Evolutionary conservation across 164 flowering plant species (phyloP).

Genomic region (Pachysandra terminalis): DNA sequence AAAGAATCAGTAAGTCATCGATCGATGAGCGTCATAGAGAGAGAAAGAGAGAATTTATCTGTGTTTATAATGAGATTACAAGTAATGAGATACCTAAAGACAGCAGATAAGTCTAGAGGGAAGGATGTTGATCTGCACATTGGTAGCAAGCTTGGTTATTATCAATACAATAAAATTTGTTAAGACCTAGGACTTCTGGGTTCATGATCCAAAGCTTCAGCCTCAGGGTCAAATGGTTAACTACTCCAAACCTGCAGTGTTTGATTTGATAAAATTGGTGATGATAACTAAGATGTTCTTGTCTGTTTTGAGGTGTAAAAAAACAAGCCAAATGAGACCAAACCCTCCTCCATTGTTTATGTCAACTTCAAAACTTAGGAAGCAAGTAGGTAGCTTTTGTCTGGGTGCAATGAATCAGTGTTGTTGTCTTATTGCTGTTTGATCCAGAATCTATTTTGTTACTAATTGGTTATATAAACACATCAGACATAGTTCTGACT

Average conservation of each 20-base stretch:
- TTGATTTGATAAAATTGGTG: slow-evolving; percentile 4
- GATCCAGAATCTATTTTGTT: neutral
- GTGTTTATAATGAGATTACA: neutral
- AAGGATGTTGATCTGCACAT: neutral
- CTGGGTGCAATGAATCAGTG: neutral
- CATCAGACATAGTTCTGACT: too few species aligned
- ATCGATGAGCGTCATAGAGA: neutral
- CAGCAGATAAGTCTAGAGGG: slow-evolving; percentile 14
- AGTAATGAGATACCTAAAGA: neutral
- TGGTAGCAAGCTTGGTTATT: neutral
- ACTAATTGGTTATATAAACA: too few species aligned
- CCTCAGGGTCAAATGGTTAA: too few species aligned
- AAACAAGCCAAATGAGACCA: too few species aligned
- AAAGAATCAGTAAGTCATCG: neutral
- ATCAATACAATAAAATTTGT: too few species aligned
- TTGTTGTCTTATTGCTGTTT: too few species aligned
- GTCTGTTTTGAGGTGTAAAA: neutral
- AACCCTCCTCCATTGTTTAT: too few species aligned
- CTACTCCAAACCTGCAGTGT: too few species aligned
- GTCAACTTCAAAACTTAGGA: too few species aligned
- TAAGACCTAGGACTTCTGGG: too few species aligned
- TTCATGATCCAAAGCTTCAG: too few species aligned
- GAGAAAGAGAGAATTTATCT: neutral
- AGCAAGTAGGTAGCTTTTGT: too few species aligned
- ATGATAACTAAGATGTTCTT: slow-evolving; percentile 13